A percentile compares a stretch with the other conserved stretches of the same genome.
Evolutionary conservation across 768 basidiomycete species (phyloP).

Genomic region (Hypsizygus marmoreus): DNA sequence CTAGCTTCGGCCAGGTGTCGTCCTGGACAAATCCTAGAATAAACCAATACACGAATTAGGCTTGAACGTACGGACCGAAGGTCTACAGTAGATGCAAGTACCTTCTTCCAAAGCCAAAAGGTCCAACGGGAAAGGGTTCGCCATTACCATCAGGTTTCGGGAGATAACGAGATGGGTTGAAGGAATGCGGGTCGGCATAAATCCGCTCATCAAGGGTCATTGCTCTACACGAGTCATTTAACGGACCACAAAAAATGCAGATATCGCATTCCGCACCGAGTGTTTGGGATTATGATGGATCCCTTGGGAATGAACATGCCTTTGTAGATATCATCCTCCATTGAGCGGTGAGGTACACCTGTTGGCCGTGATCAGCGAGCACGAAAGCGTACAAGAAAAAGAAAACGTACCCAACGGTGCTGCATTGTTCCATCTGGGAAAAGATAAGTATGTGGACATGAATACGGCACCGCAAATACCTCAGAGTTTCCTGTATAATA

Average conservation of each 20-base stretch:
- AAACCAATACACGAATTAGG: neutral
- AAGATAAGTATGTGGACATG: neutral
- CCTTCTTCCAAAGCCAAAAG: slow-evolving; percentile 25
- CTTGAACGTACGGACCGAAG: neutral
- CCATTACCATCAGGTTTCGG: slow-evolving; percentile 16
- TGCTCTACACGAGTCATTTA: slow-evolving; percentile 27
- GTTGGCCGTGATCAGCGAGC: slow-evolving; percentile 2
- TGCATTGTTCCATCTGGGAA: slow-evolving; percentile 10
- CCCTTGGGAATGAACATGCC: slow-evolving; percentile 41
- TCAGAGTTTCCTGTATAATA: slow-evolving; percentile 31
- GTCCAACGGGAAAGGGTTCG: slow-evolving; percentile 8
- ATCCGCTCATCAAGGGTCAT: slow-evolving; percentile 37
- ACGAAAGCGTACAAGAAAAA: neutral
- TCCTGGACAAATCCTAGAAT: slow-evolving; percentile 38
- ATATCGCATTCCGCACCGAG: slow-evolving; percentile 18
- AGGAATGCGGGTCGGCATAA: slow-evolving; percentile 41
- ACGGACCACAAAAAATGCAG: neutral
- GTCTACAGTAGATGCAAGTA: neutral
- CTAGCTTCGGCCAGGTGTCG: slow-evolving; percentile 41
- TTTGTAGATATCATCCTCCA: slow-evolving; percentile 35
- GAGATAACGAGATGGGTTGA: slow-evolving; percentile 44
- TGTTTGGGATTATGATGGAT: slow-evolving; percentile 21
- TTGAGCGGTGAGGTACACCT: slow-evolving; percentile 30
- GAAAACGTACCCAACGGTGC: slow-evolving; percentile 2
- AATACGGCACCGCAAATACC: slow-evolving; percentile 8